Conservation (phyloP, 257 asterid species). For the Jacaranda mimosifolia region DNA sequence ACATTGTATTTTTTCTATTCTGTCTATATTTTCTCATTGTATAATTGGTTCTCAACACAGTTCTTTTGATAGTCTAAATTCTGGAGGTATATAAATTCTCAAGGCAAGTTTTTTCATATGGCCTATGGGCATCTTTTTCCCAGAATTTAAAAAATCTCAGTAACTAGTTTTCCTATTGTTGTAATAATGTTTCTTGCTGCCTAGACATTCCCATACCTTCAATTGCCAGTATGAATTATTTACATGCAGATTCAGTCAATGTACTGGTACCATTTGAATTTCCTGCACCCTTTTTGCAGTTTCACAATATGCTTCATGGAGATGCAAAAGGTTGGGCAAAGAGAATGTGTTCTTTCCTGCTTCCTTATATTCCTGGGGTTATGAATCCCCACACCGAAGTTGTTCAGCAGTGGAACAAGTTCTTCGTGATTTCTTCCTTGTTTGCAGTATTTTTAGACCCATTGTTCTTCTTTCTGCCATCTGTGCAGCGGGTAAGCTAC, state of each 20-base stretch:
- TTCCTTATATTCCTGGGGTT: conserved; percentile 65
- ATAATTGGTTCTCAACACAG: too few species aligned
- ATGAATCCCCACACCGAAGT: conserved; percentile 75
- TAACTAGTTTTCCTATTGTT: not conserved
- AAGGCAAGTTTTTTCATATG: too few species aligned
- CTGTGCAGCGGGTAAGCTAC: conserved; percentile 61
- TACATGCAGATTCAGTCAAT: not conserved
- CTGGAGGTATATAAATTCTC: too few species aligned
- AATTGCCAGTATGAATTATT: too few species aligned
- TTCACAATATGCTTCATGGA: conserved; percentile 71
- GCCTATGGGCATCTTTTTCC: too few species aligned
- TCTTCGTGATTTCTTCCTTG: conserved; percentile 78
- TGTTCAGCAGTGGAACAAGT: conserved; percentile 83
- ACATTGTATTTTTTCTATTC: too few species aligned
- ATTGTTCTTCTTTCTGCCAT: conserved; percentile 73
- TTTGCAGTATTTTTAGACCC: conserved; percentile 84
- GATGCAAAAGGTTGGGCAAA: conserved; percentile 87
- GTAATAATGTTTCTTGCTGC: not conserved
- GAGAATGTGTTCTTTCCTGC: conserved; percentile 52
- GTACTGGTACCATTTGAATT: conserved; percentile 13
- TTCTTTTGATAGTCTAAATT: too few species aligned
- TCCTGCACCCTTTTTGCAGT: conserved; percentile 50
- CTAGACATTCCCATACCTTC: not conserved
- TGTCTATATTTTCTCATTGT: too few species aligned
- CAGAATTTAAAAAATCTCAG: too few species aligned